Evolutionary conservation across 345 rosid genomes (phyloP), one percentile per base, ranked within the genome.

Genomic region (Excoecaria agallocha): DNA sequence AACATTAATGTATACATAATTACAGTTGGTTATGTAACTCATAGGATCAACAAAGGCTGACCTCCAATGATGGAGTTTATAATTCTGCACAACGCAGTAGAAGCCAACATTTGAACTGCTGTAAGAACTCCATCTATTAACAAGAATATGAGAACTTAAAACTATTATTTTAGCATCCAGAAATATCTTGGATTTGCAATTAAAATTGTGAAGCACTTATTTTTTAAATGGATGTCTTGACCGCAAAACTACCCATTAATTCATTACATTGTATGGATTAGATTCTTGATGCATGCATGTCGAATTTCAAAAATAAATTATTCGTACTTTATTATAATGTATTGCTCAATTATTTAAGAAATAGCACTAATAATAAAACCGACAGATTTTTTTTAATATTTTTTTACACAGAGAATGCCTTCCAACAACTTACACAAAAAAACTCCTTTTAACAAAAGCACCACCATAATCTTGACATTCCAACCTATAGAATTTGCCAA

Each of bases 1-100:
- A n/a, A n/a, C n/a, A n/a, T n/a, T n/a, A n/a, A n/a, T n/a, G n/a
- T 79, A 71, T 79, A 79, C 82, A 79, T 79, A 57, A 79, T 79
- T 5, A 75, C 82, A 59, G 82, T 79, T 49, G 82, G 82, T 52
- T 79, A 79, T 57, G 82, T 79, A 58, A 79, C 82, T 24, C 82
- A 79, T 11, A 79, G 79, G 51, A 79, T 79, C 72, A 79, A 63
- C 57, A 79, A 64, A 64, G 82, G 82, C 72, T 79, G 82, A 17
- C 82, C 82, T 41, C 82, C 82, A 0, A 79, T 56, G 54, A 75
- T 66, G 24, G 82, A 79, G 73, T 79, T 79, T 35, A 79, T 71
- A 41, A 70, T 71, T 41, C 82, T 79, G 59, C 82, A 79, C 2
- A 79, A 43, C 30, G 82, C 79, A 57, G 82, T 75, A 7, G 82